Percentiles rank a stretch among this genome's conserved stretches.
phyloP scores from a whole-genome alignment of 768 basidiomycete genomes.

The Pleurotus cornucopiae region DNA sequence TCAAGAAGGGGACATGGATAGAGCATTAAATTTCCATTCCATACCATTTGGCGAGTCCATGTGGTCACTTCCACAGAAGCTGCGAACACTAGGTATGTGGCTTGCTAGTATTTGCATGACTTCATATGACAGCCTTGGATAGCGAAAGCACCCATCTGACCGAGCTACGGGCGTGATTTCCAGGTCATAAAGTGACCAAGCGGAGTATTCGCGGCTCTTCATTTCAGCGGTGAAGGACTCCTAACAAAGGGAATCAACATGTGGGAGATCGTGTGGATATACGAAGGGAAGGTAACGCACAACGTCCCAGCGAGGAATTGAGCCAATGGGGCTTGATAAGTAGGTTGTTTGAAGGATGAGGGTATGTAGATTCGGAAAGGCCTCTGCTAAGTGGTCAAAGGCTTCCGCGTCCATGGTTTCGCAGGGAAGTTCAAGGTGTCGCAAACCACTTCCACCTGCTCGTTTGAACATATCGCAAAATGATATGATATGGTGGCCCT shows the following conservation, averaged over 20 bases:
- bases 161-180: background rate
- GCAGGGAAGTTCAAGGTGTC: background rate
- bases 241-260: background rate
- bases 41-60: background rate
- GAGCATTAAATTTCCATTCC: background rate
- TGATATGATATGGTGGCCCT: no score
- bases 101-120: background rate
- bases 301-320: background rate
- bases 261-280: background rate
- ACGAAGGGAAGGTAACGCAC: background rate
- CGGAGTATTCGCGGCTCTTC: background rate
- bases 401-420: background rate
- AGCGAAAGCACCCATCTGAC: background rate
- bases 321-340: background rate
- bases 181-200: background rate
- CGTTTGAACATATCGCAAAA: no score
- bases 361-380: background rate
- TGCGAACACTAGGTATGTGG: background rate
- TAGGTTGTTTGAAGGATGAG: background rate
- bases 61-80: background rate
- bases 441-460: background rate
- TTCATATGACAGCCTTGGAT: background rate
- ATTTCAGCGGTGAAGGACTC: background rate
- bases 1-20: background rate
- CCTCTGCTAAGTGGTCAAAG: background rate